phyloP scores from a whole-genome alignment of 2,329 filamentous ascomycete genomes.

The Stagonosporopsis chrysanthemi region DNA sequence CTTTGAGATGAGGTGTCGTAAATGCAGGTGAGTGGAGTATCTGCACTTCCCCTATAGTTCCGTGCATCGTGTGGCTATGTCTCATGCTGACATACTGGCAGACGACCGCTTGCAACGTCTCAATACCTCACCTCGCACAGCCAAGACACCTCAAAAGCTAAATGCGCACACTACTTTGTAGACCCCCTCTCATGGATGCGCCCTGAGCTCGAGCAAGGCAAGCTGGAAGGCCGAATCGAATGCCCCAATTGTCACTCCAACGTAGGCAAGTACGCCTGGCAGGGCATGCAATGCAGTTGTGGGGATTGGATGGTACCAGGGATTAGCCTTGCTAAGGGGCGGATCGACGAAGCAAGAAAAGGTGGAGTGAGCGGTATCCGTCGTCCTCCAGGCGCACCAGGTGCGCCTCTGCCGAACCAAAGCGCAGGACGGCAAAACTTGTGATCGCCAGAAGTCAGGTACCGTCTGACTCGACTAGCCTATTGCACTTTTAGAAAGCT shows the following conservation, averaged over 20 bases:
- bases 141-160: slow-evolving; percentile 11
- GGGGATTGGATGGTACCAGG: slow-evolving; percentile 89
- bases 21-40: slow-evolving; percentile 72
- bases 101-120: slow-evolving; percentile 68
- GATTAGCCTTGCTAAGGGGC: slow-evolving; percentile 82
- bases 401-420: slow-evolving; percentile 4
- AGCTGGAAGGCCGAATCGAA: slow-evolving; percentile 81
- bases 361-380: slow-evolving; percentile 40
- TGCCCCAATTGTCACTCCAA: slow-evolving; percentile 88
- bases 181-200: slow-evolving; percentile 97
- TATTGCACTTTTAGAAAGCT: background rate
- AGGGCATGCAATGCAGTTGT: slow-evolving; percentile 92
- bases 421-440: slow-evolving; percentile 10
- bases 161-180: slow-evolving; percentile 87
- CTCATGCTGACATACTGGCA: slow-evolving; percentile 46
- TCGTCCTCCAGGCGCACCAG: slow-evolving; percentile 40
- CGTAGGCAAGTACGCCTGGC: slow-evolving; percentile 94
- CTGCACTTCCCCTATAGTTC: slow-evolving; percentile 15
- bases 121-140: slow-evolving; percentile 73
- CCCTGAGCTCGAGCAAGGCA: slow-evolving; percentile 78
- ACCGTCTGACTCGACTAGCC: background rate
- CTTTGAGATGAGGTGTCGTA: slow-evolving; percentile 82
- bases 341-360: slow-evolving; percentile 73
- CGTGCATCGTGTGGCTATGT: slow-evolving; percentile 16
- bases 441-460: background rate